Evolutionary conservation across 2,329 filamentous ascomycete species (phyloP).

Genomic region (Chrysosporium queenslandicum): DNA sequence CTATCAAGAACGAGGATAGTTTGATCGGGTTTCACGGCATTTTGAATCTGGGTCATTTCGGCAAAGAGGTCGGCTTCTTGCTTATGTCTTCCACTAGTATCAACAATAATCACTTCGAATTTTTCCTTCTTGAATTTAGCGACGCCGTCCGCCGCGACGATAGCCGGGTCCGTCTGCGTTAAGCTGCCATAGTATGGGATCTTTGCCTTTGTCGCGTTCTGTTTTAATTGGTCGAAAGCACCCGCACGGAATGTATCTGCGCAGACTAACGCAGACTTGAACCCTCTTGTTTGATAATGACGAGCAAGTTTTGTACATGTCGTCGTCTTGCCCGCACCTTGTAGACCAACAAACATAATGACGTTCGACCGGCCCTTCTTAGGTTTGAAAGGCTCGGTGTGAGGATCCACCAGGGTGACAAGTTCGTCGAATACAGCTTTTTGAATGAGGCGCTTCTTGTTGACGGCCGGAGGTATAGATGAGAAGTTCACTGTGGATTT

Average conservation of each 20-base stretch:
- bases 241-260: slow-evolving; percentile 97
- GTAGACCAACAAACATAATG: slow-evolving; percentile 98
- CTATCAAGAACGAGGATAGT: slow-evolving; percentile 98
- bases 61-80: slow-evolving; percentile 93
- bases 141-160: slow-evolving; percentile 89
- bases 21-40: slow-evolving; percentile 81
- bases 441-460: slow-evolving; percentile 97
- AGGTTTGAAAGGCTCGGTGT: slow-evolving; percentile 88
- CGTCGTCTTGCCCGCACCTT: slow-evolving; percentile 96
- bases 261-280: slow-evolving; percentile 88
- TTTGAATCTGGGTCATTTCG: slow-evolving; percentile 95
- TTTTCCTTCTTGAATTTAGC: slow-evolving; percentile 98
- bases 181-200: slow-evolving; percentile 97
- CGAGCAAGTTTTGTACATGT: slow-evolving; percentile 94
- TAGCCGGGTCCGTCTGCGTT: slow-evolving; percentile 89
- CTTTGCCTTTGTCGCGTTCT: slow-evolving; percentile 97
- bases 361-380: slow-evolving; percentile 95
- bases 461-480: slow-evolving; percentile 78
- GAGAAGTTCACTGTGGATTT: slow-evolving; percentile 87
- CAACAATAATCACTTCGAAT: slow-evolving; percentile 97
- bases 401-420: slow-evolving; percentile 88
- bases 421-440: slow-evolving; percentile 97
- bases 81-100: slow-evolving; percentile 88
- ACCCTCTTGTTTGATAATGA: slow-evolving; percentile 88
- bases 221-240: slow-evolving; percentile 96